Conservation (phyloP, 2,329 filamentous ascomycete species). For the Westerdykella aurantiaca region DNA sequence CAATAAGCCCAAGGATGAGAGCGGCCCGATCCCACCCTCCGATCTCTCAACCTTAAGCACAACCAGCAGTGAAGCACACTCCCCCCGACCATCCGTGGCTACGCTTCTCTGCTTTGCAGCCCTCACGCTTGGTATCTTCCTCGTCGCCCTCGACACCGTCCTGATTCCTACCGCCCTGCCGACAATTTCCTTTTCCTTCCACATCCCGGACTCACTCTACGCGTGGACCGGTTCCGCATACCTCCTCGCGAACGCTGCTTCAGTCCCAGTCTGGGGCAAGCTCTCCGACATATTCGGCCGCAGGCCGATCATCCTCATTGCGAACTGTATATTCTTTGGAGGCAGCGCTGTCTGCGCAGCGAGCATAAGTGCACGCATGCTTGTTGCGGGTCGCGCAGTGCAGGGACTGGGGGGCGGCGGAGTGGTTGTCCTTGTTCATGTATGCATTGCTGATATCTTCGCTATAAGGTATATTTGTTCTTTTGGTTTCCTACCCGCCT, state of each 20-base stretch:
- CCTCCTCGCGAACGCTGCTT: constrained; percentile 35
- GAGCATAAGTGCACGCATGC: constrained; percentile 44
- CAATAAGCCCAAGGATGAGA: neutral
- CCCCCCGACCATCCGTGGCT: constrained; percentile 1
- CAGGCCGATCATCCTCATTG: constrained; percentile 31
- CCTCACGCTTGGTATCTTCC: constrained; percentile 34
- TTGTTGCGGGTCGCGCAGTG: constrained; percentile 50
- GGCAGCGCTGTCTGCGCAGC: constrained; percentile 48
- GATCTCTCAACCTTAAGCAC: neutral
- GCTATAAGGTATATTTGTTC: constrained; percentile 22
- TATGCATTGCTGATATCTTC: constrained; percentile 53
- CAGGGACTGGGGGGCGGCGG: constrained; percentile 53
- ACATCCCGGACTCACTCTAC: constrained; percentile 61
- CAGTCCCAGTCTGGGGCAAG: constrained; percentile 40
- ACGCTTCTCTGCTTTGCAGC: constrained; percentile 25
- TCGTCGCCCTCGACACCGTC: constrained; percentile 47
- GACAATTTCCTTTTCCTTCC: constrained; percentile 57
- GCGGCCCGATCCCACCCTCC: constrained; percentile 1
- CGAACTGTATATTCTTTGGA: constrained; percentile 43
- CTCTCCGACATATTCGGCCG: constrained; percentile 37
- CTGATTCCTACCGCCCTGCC: constrained; percentile 62
- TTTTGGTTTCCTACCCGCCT: neutral
- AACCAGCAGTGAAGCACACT: neutral
- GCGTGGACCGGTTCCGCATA: constrained; percentile 62
- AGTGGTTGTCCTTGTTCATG: constrained; percentile 48